Percentiles rank a stretch among this genome's conserved stretches.
These are phyloP conservation scores for Pythium periplocum DNA, from an alignment of 352 stramenopile genomes.

Conservation along the genomic window DNA sequence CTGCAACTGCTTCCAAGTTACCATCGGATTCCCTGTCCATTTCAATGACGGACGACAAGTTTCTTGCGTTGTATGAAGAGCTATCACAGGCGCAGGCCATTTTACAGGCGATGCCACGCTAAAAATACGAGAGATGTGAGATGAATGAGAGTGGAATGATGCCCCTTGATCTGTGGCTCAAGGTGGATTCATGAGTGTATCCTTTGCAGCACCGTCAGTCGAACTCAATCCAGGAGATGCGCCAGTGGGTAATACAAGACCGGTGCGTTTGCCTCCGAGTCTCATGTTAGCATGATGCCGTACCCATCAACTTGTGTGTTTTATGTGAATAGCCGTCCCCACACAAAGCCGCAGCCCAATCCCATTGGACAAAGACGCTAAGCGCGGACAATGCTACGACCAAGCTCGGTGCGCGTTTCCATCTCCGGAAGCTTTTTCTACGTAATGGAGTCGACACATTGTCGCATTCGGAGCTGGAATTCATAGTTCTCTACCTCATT, in stretches of 20 bases:
- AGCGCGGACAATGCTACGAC: slow-evolving; percentile 17
- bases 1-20: no score
- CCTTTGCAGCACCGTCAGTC: no score
- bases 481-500: slow-evolving; percentile 19
- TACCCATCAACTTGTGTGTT: no score
- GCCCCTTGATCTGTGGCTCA: no score
- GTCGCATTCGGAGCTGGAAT: slow-evolving; percentile 22
- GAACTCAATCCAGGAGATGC: no score
- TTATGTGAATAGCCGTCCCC: not conserved
- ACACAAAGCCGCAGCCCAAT: slow-evolving; percentile 3
- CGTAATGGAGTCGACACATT: slow-evolving; percentile 15
- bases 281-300: no score
- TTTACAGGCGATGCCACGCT: slow-evolving; percentile 9
- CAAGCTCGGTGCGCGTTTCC: slow-evolving; percentile 16
- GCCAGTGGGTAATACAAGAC: no score
- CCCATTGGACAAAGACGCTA: slow-evolving; percentile 16
- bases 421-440: slow-evolving; percentile 23
- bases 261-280: no score
- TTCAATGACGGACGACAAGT: slow-evolving; percentile 16
- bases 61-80: slow-evolving; percentile 19
- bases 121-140: not conserved
- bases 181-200: no score
- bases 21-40: slow-evolving; percentile 2
- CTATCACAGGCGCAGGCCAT: slow-evolving; percentile 23
- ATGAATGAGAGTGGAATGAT: not conserved